Evolutionary conservation across 2,329 filamentous ascomycete genomes (phyloP), one percentile per base, ranked within the genome.

Genomic region (Fusarium mangiferae): DNA sequence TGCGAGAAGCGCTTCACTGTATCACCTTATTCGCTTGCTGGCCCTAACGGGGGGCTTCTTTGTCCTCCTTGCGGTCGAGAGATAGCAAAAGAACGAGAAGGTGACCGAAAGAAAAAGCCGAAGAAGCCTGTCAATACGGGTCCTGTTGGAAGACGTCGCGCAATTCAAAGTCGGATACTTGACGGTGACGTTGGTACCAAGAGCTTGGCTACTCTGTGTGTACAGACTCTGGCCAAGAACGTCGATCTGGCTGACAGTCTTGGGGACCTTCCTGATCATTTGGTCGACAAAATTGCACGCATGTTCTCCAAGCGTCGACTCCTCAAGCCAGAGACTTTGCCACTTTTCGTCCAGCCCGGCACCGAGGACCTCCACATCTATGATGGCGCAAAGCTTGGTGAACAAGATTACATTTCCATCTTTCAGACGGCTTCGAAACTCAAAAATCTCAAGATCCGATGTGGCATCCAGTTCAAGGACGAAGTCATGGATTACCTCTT

Each of bases 401-500:
- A 90, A 5, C 90, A 95, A 74, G 94, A 98, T 78, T 95, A 93
- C 74, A 88, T 93, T 54, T 89, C 91, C 73, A 94, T 98, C 46
- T 95, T 98, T 71, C 92, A 94, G 58, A 87, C 90, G 6, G 91
- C 93, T 65, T 90, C 93, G 0, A 87, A 86, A 11, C 84, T 98
- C 61, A 90, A 90, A 76, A 88, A 88, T 48, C 86, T 98, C 64
- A 93, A 94, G 73, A 84, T 97, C 17, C 91, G 93, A 55, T 96
- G 95, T 78, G 94, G 92, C n/a, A 93, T 96, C 56, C 95, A 98
- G 79, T 92, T 98, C 86, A 98, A 97, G 82, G 93, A 98, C 78
- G 87, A 87, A 44, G 93, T 95, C 46, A 88, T 98, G 82, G 90
- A 94, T 59, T 98, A 96, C 80, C 89, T 98, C 78, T 85, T 94